Conservation (phyloP, 1,284 basidiomycete species). For the Butyriboletus pseudospeciosus region DNA sequence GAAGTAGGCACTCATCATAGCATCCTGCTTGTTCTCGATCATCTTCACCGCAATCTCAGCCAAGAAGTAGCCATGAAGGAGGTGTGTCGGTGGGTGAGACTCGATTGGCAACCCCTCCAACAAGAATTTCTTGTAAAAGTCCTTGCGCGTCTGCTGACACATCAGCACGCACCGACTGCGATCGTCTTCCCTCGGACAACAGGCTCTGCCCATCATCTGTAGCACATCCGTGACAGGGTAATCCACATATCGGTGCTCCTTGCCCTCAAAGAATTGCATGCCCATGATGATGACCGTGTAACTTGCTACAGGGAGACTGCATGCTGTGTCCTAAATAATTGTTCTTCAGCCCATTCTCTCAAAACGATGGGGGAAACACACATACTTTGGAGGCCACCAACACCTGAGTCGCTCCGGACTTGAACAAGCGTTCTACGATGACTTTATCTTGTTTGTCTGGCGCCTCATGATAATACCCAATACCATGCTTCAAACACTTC, state of each 20-base stretch:
- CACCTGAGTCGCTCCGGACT: slow-evolving; percentile 92
- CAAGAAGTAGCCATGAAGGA: slow-evolving; percentile 95
- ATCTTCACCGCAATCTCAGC: slow-evolving; percentile 98
- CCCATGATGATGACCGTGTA: slow-evolving; percentile 99
- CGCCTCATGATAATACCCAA: slow-evolving; percentile 96
- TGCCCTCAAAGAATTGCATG: slow-evolving; percentile 92
- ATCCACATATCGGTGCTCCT: slow-evolving; percentile 95
- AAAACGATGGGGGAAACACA: background rate
- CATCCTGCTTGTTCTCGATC: slow-evolving; percentile 98
- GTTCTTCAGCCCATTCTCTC: background rate
- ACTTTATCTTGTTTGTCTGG: slow-evolving; percentile 87
- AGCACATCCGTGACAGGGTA: slow-evolving; percentile 97
- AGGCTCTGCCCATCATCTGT: slow-evolving; percentile 98
- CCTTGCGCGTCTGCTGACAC: slow-evolving; percentile 95
- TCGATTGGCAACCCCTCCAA: slow-evolving; percentile 97
- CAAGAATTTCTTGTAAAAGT: slow-evolving; percentile 99
- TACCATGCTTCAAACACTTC: slow-evolving; percentile 84
- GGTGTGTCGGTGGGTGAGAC: slow-evolving; percentile 82
- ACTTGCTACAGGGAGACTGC: slow-evolving; percentile 88
- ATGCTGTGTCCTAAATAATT: slow-evolving; percentile 77
- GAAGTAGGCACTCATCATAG: slow-evolving; percentile 59
- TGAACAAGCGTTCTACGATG: slow-evolving; percentile 91
- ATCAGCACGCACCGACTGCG: slow-evolving; percentile 91
- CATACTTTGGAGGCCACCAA: slow-evolving; percentile 87
- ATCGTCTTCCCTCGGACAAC: slow-evolving; percentile 81